phyloP scores from a whole-genome alignment of 805 yeast genomes.

The Ogataea nitratoaversa region DNA sequence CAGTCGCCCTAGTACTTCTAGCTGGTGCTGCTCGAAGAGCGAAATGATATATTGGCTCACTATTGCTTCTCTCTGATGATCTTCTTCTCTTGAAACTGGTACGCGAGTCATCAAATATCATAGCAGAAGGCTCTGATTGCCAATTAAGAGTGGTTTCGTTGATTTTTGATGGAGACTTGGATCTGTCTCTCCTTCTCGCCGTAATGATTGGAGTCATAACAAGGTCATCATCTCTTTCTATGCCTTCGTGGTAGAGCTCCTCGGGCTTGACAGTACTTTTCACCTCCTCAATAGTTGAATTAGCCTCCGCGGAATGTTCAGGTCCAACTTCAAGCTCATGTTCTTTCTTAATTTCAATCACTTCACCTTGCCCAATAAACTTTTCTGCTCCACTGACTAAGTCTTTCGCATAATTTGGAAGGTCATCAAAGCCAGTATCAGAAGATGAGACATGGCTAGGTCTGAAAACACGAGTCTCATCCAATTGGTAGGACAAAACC shows the following conservation, averaged over 20 bases:
- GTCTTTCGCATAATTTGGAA: conserved; percentile 20
- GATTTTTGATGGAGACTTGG: background rate
- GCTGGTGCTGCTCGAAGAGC: background rate
- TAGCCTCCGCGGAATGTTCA: no score
- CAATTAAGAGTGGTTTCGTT: no score
- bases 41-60: background rate
- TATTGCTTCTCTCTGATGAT: background rate
- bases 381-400: conserved; percentile 27
- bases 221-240: conserved; percentile 2
- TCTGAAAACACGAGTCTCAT: conserved; percentile 9
- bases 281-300: no score
- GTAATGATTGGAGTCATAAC: background rate
- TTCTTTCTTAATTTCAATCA: conserved; percentile 3
- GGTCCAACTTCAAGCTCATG: conserved; percentile 5
- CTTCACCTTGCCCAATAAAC: conserved; percentile 23
- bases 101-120: no score
- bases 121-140: no score
- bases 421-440: conserved; percentile 7
- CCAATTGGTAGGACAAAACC: conserved; percentile 28
- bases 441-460: background rate
- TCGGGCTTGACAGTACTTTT: no score
- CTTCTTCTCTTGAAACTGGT: conserved; percentile 2
- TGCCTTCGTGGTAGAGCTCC: no score
- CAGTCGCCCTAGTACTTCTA: conserved; percentile 4
- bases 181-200: background rate